These are phyloP conservation scores for Vickermania spadyakhi DNA, from an alignment of 208 protist species.

Conservation along the genomic window DNA sequence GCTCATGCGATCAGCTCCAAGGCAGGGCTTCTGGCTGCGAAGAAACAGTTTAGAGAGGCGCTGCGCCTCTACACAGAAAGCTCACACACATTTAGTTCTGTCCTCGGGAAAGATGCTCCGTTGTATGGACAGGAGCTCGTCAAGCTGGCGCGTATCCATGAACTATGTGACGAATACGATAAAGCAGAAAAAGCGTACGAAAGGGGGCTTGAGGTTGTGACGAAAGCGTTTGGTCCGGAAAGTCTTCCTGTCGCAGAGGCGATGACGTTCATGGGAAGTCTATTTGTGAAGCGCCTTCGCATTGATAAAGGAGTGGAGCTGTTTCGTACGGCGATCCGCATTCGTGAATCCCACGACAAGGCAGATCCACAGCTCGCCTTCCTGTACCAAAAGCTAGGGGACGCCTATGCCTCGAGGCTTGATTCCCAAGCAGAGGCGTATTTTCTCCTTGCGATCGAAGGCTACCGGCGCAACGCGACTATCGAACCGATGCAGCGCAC, in stretches of 20 bases:
- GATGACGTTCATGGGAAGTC: conserved; percentile 57
- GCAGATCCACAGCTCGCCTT: conserved; percentile 76
- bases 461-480: conserved; percentile 66
- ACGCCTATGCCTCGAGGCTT: conserved; percentile 73
- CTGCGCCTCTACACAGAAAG: conserved; percentile 74
- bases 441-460: conserved; percentile 75
- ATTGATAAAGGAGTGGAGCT: conserved; percentile 41
- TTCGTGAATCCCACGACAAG: conserved; percentile 51
- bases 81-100: conserved; percentile 47
- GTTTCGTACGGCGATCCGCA: conserved; percentile 67
- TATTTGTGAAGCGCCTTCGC: conserved; percentile 58
- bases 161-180: conserved; percentile 63
- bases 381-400: conserved; percentile 82
- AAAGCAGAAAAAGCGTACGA: conserved; percentile 62
- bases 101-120: conserved; percentile 70
- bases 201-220: conserved; percentile 51
- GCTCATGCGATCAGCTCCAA: conserved; percentile 82
- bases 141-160: conserved; percentile 73
- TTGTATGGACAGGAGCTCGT: conserved; percentile 72
- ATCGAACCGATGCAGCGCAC: conserved; percentile 74
- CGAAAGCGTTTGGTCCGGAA: conserved; percentile 49
- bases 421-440: conserved; percentile 81
- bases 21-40: conserved; percentile 57
- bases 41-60: conserved; percentile 78
- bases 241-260: conserved; percentile 67